Evolutionary conservation across 345 rosid genomes (phyloP).

Genomic region (Ceriops decandra): DNA sequence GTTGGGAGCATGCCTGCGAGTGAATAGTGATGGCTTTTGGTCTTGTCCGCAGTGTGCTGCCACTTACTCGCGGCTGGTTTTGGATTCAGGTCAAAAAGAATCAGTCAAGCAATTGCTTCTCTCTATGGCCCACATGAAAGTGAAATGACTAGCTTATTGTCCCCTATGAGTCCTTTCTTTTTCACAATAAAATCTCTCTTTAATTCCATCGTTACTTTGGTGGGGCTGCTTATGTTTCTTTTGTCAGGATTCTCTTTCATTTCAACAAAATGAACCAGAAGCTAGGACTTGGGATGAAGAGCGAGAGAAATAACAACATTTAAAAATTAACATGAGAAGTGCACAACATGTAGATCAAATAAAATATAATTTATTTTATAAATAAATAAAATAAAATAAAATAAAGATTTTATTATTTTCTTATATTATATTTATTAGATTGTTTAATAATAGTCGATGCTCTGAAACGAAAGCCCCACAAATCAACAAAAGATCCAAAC

Average conservation of each 20-base stretch:
- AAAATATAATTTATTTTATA: too few species aligned
- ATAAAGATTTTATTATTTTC: too few species aligned
- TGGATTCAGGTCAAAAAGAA: constrained; percentile 66
- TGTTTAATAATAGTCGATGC: too few species aligned
- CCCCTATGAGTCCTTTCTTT: constrained; percentile 19
- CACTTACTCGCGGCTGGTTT: constrained; percentile 15
- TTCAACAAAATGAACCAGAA: background rate
- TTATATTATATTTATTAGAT: too few species aligned
- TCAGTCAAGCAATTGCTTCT: constrained; percentile 43
- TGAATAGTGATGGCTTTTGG: constrained; percentile 6
- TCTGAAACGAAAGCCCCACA: constrained; percentile 12
- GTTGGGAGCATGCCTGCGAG: constrained; percentile 3
- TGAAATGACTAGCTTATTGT: constrained; percentile 35
- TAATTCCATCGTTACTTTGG: constrained; percentile 15
- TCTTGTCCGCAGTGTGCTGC: constrained; percentile 2
- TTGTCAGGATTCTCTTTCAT: constrained; percentile 25
- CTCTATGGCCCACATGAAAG: constrained; percentile 54
- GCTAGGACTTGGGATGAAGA: constrained; percentile 2
- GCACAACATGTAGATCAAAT: too few species aligned
- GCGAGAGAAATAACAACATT: too few species aligned
- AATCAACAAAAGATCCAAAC: background rate
- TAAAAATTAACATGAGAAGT: too few species aligned
- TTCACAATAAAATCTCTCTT: background rate
- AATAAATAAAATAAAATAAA: too few species aligned
- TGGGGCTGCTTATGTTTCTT: constrained; percentile 25